phyloP scores from a whole-genome alignment of 345 rosid species.

The Pelargonium nanum region DNA sequence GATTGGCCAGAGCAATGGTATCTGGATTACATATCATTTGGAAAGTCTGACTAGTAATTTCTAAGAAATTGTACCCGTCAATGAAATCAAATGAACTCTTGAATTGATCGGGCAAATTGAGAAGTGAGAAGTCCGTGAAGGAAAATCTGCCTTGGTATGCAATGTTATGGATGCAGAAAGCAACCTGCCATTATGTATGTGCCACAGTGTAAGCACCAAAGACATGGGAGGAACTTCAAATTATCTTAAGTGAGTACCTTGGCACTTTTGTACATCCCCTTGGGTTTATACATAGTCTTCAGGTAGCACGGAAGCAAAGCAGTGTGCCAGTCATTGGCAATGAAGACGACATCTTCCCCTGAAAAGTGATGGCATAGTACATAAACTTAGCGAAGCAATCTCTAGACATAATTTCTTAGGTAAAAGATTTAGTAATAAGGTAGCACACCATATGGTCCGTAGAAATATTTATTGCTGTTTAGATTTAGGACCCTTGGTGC shows the following conservation, averaged over 20 bases:
- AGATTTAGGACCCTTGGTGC: constrained; percentile 77
- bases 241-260: constrained; percentile 35
- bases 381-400: background rate
- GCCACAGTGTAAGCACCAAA: background rate
- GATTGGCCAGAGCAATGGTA: background rate
- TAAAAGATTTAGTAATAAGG: background rate
- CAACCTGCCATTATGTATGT: constrained; percentile 41
- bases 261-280: constrained; percentile 56
- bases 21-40: too few species aligned
- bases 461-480: constrained; percentile 41
- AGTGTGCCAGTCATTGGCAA: constrained; percentile 96
- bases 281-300: constrained; percentile 53
- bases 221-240: background rate
- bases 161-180: constrained; percentile 91
- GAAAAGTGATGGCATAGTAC: constrained; percentile 1
- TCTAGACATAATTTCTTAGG: background rate
- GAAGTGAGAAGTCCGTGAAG: constrained; percentile 53
- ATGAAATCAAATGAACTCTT: constrained; percentile 78
- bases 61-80: constrained; percentile 47
- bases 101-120: constrained; percentile 59
- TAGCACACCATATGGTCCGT: constrained; percentile 78
- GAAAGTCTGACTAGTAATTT: too few species aligned
- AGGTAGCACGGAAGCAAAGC: constrained; percentile 86
- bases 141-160: constrained; percentile 86
- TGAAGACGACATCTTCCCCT: constrained; percentile 80